Evolutionary conservation across 345 rosid species (phyloP).

Genomic region (Orychophragmus violaceus): DNA sequence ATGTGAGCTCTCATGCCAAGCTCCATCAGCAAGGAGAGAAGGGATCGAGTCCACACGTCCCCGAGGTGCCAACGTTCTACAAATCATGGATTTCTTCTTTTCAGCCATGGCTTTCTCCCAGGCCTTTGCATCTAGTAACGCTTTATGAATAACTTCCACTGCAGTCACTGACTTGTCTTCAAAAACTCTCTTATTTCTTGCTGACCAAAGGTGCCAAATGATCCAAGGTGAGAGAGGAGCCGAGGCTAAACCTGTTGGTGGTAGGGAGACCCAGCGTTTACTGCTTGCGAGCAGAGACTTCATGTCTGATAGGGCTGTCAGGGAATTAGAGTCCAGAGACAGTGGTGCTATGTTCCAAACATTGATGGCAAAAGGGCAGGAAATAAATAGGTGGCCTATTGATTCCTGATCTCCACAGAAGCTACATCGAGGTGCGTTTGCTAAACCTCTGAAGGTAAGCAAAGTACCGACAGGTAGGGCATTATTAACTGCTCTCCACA

Average conservation of each 20-base stretch:
- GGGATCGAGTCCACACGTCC: too few species aligned
- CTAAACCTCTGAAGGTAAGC: not conserved
- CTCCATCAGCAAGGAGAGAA: slow-evolving; percentile 26
- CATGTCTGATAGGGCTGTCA: too few species aligned
- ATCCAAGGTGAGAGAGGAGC: not conserved
- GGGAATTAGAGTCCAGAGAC: too few species aligned
- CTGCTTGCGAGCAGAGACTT: too few species aligned
- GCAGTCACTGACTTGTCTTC: not conserved
- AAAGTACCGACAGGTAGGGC: not conserved
- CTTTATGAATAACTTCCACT: too few species aligned
- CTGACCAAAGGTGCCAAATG: not conserved
- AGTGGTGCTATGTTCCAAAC: not conserved
- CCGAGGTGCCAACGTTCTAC: slow-evolving; percentile 45
- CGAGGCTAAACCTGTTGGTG: not conserved
- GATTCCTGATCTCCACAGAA: not conserved
- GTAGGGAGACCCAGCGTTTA: too few species aligned
- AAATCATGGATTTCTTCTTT: too few species aligned
- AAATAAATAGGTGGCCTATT: not conserved
- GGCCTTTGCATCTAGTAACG: not conserved
- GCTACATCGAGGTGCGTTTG: not conserved
- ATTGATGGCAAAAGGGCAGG: not conserved
- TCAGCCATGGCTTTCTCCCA: not conserved
- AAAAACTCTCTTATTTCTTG: not conserved
- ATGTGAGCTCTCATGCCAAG: not conserved
- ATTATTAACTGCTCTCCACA: not conserved